These are phyloP conservation scores for Huntiella decipiens DNA, from an alignment of 2,329 filamentous ascomycete genomes.

Conservation along the genomic window DNA sequence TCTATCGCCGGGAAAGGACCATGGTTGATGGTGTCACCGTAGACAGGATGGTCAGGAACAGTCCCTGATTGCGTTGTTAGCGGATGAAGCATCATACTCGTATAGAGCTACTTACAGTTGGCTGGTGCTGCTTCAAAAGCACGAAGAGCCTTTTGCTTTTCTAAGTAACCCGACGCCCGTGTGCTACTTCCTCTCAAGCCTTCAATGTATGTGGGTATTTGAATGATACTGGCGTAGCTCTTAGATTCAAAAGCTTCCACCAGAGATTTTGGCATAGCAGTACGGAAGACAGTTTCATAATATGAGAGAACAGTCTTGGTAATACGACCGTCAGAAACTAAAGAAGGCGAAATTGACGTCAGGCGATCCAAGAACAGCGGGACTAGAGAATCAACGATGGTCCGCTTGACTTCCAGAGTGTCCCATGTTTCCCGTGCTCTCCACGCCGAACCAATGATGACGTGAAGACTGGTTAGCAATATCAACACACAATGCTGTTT, in stretches of 20 bases:
- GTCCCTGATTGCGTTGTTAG: slow-evolving; percentile 19
- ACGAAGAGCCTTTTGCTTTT: slow-evolving; percentile 19
- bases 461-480: slow-evolving; percentile 31
- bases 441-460: slow-evolving; percentile 30
- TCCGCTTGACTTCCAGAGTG: slow-evolving; percentile 34
- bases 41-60: slow-evolving; percentile 20
- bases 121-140: slow-evolving; percentile 1
- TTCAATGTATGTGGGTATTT: slow-evolving; percentile 26
- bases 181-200: slow-evolving; percentile 31
- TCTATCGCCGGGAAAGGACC: slow-evolving; percentile 31
- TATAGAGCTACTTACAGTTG: slow-evolving; percentile 2
- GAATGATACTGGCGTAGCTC: slow-evolving; percentile 31
- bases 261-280: slow-evolving; percentile 27
- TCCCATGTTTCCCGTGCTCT: slow-evolving; percentile 30
- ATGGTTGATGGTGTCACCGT: slow-evolving; percentile 31
- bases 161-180: slow-evolving; percentile 30
- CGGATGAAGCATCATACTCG: not conserved
- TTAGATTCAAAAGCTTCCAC: slow-evolving; percentile 29
- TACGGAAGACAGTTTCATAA: slow-evolving; percentile 27
- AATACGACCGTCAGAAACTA: slow-evolving; percentile 17
- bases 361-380: slow-evolving; percentile 37
- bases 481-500: slow-evolving; percentile 29
- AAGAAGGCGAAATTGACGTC: slow-evolving; percentile 27
- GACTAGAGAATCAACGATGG: slow-evolving; percentile 36
- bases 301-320: slow-evolving; percentile 16